phyloP scores from a whole-genome alignment of 75 land plant genomes.

The Cryptomeria japonica region DNA sequence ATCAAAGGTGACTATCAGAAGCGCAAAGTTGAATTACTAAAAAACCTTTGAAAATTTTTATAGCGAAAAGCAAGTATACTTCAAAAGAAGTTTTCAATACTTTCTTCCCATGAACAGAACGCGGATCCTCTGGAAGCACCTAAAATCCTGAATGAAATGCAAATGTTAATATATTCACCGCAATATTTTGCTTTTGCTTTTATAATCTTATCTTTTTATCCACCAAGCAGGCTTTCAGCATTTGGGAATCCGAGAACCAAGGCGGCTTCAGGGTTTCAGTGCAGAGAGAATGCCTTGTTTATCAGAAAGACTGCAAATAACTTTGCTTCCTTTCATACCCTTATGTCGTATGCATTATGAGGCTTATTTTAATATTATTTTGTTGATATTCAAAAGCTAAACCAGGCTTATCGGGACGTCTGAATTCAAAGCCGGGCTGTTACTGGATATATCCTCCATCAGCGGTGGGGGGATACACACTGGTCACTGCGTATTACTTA shows the following conservation, averaged over 20 bases:
- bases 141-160: neutral
- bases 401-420: neutral
- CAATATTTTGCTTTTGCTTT: slow-evolving; percentile 4
- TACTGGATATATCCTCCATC: neutral
- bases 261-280: neutral
- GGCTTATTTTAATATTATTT: neutral
- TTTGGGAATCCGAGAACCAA: neutral
- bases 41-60: neutral
- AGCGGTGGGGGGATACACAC: neutral
- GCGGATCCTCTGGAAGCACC: neutral
- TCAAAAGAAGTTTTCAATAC: neutral
- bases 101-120: neutral
- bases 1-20: neutral
- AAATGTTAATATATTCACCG: too few species aligned
- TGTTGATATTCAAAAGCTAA: neutral
- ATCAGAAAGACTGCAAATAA: slow-evolving; percentile 3
- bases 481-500: neutral
- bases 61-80: neutral
- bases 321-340: neutral
- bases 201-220: neutral
- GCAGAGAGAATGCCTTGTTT: neutral
- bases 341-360: neutral
- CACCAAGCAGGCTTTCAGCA: neutral
- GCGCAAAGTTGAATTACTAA: neutral
- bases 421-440: neutral